Percentiles rank a stretch among this genome's conserved stretches.
These are phyloP conservation scores for Bathelium albidoporum DNA, from an alignment of 495 filamentous ascomycete species.

Conservation along the genomic window DNA sequence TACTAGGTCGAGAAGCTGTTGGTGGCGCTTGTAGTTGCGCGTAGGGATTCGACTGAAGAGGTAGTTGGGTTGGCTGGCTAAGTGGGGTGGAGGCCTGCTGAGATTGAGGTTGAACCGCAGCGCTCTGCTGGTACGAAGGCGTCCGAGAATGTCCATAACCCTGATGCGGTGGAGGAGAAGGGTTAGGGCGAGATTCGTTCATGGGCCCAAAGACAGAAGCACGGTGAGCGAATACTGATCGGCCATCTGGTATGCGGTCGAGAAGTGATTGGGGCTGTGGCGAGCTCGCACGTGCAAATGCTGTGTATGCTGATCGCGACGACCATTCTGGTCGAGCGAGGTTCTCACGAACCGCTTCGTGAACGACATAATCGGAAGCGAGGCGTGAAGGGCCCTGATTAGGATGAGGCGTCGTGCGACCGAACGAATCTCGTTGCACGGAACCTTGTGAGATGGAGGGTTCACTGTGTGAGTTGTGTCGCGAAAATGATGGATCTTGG, in stretches of 20 bases:
- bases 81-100: background rate
- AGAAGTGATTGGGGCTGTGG: background rate
- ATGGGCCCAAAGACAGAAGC: background rate
- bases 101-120: background rate
- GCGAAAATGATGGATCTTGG: background rate
- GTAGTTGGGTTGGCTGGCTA: slow-evolving; percentile 10
- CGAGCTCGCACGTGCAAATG: background rate
- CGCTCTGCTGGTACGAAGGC: slow-evolving; percentile 1
- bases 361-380: background rate
- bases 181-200: background rate
- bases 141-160: slow-evolving; percentile 6
- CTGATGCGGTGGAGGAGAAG: slow-evolving; percentile 8
- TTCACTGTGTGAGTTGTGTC: background rate
- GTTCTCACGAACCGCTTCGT: background rate
- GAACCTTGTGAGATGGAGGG: background rate
- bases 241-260: background rate
- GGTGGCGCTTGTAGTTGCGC: slow-evolving; percentile 8
- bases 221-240: slow-evolving; percentile 1
- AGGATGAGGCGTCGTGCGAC: slow-evolving; percentile 1
- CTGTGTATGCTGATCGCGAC: background rate
- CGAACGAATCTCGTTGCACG: background rate
- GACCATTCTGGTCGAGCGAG: background rate
- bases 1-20: background rate
- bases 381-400: slow-evolving; percentile 6
- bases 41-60: slow-evolving; percentile 25